Conservation (phyloP, 1,284 basidiomycete species). For the Omphalotus olearius region DNA sequence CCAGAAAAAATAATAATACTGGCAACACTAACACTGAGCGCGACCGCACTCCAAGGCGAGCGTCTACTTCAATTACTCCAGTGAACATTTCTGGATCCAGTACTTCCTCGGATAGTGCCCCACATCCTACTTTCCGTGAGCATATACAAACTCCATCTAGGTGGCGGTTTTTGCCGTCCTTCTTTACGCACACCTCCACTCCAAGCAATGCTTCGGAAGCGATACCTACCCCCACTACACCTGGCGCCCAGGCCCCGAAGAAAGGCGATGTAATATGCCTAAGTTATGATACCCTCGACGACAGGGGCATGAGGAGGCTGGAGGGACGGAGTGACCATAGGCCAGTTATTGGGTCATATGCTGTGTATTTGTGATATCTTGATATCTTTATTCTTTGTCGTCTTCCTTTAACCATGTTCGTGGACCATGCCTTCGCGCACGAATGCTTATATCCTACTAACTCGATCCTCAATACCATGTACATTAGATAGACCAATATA, state of each 20-base stretch:
- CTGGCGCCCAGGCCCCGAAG: conserved; percentile 16
- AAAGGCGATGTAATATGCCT: conserved; percentile 69
- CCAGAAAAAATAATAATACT: neutral
- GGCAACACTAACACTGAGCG: neutral
- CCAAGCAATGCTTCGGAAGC: conserved; percentile 22
- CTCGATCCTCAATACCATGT: no score
- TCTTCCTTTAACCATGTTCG: neutral
- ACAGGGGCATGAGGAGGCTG: conserved; percentile 67
- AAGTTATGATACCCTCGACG: conserved; percentile 70
- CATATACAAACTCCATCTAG: conserved; percentile 28
- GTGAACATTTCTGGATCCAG: neutral
- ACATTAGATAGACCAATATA: no score
- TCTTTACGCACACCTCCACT: conserved; percentile 36
- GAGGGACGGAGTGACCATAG: conserved; percentile 79
- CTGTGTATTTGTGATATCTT: conserved; percentile 45
- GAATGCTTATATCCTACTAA: neutral
- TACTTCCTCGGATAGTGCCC: conserved; percentile 19
- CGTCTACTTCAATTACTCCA: neutral
- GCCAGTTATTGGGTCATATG: conserved; percentile 75
- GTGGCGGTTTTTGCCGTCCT: conserved; percentile 57
- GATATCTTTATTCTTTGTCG: neutral
- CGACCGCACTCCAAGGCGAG: neutral
- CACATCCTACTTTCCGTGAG: conserved; percentile 21
- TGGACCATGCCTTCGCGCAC: neutral
- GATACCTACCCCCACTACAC: conserved; percentile 22